Percentiles rank a stretch among this genome's conserved stretches.
Evolutionary conservation across 495 filamentous ascomycete genomes (phyloP).

Genomic region (Daldinia bambusicola): DNA sequence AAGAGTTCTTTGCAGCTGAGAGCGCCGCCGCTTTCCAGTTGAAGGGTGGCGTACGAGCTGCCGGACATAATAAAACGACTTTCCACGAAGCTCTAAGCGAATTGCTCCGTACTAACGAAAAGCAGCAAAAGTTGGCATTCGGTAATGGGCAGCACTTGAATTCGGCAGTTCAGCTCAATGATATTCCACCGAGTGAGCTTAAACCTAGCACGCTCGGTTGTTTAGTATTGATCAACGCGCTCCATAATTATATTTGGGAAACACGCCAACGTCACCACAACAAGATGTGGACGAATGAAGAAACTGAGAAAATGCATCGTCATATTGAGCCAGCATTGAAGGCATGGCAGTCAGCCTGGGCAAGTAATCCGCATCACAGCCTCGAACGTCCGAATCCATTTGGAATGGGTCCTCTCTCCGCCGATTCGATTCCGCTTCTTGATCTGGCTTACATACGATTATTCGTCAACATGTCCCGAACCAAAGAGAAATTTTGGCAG

Average conservation of each 20-base stretch:
- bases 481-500: conserved; percentile 95
- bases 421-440: conserved; percentile 93
- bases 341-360: conserved; percentile 97
- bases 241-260: conserved; percentile 99
- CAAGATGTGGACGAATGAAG: conserved; percentile 88
- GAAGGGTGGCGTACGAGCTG: conserved; percentile 73
- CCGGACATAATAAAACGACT: conserved; percentile 72
- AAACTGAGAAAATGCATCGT: conserved; percentile 95
- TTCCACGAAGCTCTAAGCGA: conserved; percentile 82
- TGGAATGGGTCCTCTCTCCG: conserved; percentile 87
- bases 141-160: conserved; percentile 59
- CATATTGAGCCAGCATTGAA: conserved; percentile 94
- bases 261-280: conserved; percentile 91
- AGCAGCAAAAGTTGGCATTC: conserved; percentile 65
- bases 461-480: conserved; percentile 89
- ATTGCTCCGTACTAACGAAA: conserved; percentile 82
- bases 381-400: conserved; percentile 89
- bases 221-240: conserved; percentile 89
- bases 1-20: conserved; percentile 89
- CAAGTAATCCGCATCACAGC: conserved; percentile 85
- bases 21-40: conserved; percentile 79
- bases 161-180: conserved; percentile 54
- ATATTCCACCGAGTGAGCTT: conserved; percentile 70
- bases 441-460: conserved; percentile 94
- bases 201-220: conserved; percentile 95